These are phyloP conservation scores for Chondrostereum purpureum DNA, from an alignment of 1,284 basidiomycete species.

Conservation along the genomic window DNA sequence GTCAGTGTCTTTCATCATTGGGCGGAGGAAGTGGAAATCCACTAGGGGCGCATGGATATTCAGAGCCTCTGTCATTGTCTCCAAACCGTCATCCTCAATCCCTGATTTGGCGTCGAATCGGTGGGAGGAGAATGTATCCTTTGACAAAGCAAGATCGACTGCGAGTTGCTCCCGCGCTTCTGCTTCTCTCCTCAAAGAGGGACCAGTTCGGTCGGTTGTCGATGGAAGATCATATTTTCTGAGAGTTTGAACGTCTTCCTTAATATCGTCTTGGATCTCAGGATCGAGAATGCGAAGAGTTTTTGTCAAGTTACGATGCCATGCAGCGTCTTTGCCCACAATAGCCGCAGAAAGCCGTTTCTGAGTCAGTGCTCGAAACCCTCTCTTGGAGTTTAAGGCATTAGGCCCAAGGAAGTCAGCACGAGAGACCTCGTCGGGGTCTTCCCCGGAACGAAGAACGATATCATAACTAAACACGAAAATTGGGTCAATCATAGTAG, in stretches of 20 bases:
- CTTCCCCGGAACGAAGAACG: conserved; percentile 43
- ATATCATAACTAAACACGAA: conserved; percentile 49
- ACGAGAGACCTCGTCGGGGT: conserved; percentile 34
- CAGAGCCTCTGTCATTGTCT: conserved; percentile 50
- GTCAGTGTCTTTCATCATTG: conserved; percentile 27
- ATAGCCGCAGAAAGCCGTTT: conserved; percentile 36
- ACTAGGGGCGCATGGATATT: conserved; percentile 46
- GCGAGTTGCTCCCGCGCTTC: conserved; percentile 55
- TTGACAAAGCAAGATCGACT: conserved; percentile 55
- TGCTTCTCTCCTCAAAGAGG: conserved; percentile 39
- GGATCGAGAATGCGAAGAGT: conserved; percentile 37
- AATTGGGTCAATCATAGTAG: conserved; percentile 6
- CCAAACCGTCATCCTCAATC: conserved; percentile 28
- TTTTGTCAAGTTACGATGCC: conserved; percentile 44
- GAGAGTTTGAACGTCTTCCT: conserved; percentile 30
- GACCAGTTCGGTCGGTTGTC: conserved; percentile 25
- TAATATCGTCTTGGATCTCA: conserved; percentile 27
- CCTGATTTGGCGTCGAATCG: conserved; percentile 27
- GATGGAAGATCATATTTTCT: conserved; percentile 35
- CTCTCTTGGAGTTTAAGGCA: conserved; percentile 40
- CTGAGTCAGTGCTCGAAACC: conserved; percentile 44
- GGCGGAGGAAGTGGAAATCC: conserved; percentile 55
- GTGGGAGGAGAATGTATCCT: conserved; percentile 46
- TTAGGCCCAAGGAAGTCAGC: conserved; percentile 53
- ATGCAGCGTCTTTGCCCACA: conserved; percentile 37